phyloP scores from a whole-genome alignment of 2,329 filamentous ascomycete species.

The Triangularia setosa region DNA sequence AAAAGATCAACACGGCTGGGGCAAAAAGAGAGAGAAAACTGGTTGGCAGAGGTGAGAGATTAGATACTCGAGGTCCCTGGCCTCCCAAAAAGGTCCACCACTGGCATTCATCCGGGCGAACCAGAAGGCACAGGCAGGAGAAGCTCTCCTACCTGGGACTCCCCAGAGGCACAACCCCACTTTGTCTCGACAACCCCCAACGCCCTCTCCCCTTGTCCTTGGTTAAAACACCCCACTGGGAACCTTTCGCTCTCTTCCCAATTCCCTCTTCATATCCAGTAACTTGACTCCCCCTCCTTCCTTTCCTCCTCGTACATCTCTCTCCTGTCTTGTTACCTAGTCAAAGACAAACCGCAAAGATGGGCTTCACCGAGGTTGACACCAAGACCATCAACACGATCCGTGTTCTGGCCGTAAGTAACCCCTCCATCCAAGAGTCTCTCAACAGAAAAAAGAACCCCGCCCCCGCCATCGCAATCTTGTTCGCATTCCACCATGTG shows the following conservation, averaged over 20 bases:
- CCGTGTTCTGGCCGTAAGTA: slow-evolving; percentile 86
- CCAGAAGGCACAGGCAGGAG: slow-evolving; percentile 13
- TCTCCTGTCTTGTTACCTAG: slow-evolving; percentile 8
- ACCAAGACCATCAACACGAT: slow-evolving; percentile 97
- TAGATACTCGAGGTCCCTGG: slow-evolving; percentile 12
- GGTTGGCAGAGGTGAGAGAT: neutral
- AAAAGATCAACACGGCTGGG: slow-evolving; percentile 6
- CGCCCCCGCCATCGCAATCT: slow-evolving; percentile 25
- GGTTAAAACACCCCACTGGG: slow-evolving; percentile 27
- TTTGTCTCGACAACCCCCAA: slow-evolving; percentile 19
- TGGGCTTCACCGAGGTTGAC: slow-evolving; percentile 87
- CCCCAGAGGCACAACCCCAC: slow-evolving; percentile 21
- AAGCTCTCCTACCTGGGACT: slow-evolving; percentile 7
- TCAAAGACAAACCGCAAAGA: slow-evolving; percentile 46
- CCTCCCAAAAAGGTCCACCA: slow-evolving; percentile 20
- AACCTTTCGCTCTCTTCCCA: slow-evolving; percentile 14
- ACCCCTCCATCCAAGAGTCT: slow-evolving; percentile 22
- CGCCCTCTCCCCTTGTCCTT: slow-evolving; percentile 5
- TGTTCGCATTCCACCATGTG: neutral
- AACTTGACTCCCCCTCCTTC: neutral
- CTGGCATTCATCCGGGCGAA: slow-evolving; percentile 27
- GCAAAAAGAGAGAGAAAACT: neutral
- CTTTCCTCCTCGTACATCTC: slow-evolving; percentile 1
- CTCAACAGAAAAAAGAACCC: slow-evolving; percentile 26
- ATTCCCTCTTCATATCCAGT: slow-evolving; percentile 7